Conservation (phyloP, 257 asterid genomes). For the Nicotiana tabacum region DNA sequence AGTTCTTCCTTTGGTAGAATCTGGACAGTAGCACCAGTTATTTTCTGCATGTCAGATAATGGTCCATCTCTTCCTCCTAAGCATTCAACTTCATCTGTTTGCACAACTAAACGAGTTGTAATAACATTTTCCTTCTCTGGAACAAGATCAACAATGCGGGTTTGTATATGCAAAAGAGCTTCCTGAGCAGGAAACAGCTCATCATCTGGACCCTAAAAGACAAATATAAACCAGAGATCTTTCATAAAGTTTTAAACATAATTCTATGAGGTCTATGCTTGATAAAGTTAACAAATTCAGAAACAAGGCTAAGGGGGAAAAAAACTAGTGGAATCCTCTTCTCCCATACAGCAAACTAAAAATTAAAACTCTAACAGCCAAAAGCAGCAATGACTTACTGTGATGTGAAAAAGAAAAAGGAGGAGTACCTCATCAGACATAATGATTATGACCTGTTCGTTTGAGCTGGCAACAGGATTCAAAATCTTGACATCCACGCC, state of each 20-base stretch:
- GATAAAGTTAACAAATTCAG: background rate
- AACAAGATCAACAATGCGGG: slow-evolving; percentile 69
- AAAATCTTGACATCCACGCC: slow-evolving; percentile 68
- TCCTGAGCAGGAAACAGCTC: slow-evolving; percentile 98
- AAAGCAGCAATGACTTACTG: background rate
- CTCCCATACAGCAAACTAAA: background rate
- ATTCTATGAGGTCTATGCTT: background rate
- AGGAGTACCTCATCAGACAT: slow-evolving; percentile 76
- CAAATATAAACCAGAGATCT: slow-evolving; percentile 24
- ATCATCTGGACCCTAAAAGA: slow-evolving; percentile 83
- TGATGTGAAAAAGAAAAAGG: slow-evolving; percentile 1
- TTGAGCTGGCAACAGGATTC: slow-evolving; percentile 54
- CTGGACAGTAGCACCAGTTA: slow-evolving; percentile 59
- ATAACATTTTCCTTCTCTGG: slow-evolving; percentile 73
- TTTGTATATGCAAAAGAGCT: slow-evolving; percentile 93
- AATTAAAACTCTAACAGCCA: background rate
- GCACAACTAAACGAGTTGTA: slow-evolving; percentile 71
- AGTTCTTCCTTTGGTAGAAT: slow-evolving; percentile 59
- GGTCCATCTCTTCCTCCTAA: slow-evolving; percentile 40
- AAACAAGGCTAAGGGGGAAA: background rate
- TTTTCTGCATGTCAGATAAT: slow-evolving; percentile 44
- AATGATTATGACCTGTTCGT: slow-evolving; percentile 64
- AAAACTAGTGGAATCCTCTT: background rate
- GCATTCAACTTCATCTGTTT: slow-evolving; percentile 67
- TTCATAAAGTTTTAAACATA: background rate